These are phyloP conservation scores for Rhizopus stolonifer DNA, from an alignment of 371 early-diverging fungal genomes.

Conservation along the genomic window DNA sequence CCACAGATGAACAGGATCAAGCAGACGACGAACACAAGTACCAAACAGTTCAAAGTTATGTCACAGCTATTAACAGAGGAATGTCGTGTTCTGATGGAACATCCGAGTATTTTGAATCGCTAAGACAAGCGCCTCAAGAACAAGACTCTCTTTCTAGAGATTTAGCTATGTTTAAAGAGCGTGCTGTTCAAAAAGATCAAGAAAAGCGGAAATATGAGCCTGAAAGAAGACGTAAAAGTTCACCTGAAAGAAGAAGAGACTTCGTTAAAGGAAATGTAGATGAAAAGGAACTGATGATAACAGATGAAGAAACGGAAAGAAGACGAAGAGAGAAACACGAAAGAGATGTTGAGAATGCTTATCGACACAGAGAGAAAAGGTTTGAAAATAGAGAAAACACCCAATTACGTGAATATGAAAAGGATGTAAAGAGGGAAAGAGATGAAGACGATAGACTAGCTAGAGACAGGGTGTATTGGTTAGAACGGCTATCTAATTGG, in stretches of 20 bases:
- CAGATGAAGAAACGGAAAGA: conserved; percentile 72
- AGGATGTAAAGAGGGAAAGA: conserved; percentile 48
- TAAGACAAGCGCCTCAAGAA: neutral
- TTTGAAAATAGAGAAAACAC: conserved; percentile 62
- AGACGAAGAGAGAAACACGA: conserved; percentile 63
- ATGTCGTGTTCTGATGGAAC: conserved; percentile 22
- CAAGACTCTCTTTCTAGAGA: conserved; percentile 59
- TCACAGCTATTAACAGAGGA: conserved; percentile 40
- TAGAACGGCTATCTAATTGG: conserved; percentile 61
- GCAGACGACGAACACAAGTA: conserved; percentile 14
- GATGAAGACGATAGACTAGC: conserved; percentile 49
- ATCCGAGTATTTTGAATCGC: too few relatives aligned
- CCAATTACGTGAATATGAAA: conserved; percentile 55
- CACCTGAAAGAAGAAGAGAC: conserved; percentile 34
- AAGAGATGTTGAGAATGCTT: conserved; percentile 64
- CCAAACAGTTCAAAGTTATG: conserved; percentile 10
- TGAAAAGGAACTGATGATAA: conserved; percentile 12
- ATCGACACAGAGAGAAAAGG: conserved; percentile 67
- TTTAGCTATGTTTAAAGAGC: conserved; percentile 65
- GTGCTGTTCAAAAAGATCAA: conserved; percentile 59
- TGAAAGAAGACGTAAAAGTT: conserved; percentile 17
- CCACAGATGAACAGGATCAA: conserved; percentile 1
- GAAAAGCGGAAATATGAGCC: conserved; percentile 39
- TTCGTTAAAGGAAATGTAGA: conserved; percentile 20
- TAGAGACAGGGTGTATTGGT: conserved; percentile 52